Evolutionary conservation across 768 basidiomycete genomes (phyloP), one percentile per base, ranked within the genome.

Genomic region (Xerocomus brunneocitrinus): DNA sequence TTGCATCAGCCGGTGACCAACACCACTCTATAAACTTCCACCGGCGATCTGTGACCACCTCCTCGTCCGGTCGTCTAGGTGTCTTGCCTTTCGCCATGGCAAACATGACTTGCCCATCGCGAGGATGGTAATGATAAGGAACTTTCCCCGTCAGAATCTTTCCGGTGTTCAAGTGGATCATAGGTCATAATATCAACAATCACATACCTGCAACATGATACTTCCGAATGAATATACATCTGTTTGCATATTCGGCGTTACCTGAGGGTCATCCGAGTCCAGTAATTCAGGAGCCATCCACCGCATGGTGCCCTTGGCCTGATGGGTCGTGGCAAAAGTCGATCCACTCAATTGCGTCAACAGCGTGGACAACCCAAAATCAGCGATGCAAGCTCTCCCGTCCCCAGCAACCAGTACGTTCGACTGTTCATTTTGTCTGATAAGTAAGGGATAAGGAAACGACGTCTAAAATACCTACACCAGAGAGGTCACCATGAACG

Each of bases 121-220:
- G 47, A 7, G 38, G 24, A 3, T 27, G 28, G 22, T 25, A 22
- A 28, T 41, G 27, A 36, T 54, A 54, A 13, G 56, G 53, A 14
- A 57, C 13, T 12, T 34, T 30, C 14, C 53, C 43, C 13, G 53
- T 47, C 45, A 50, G 16, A 41, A 50, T 28, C 49, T 47, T 36
- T 6, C 28, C 24, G 8, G n/a, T 16, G 19, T 22, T 32, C 32
- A 32, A 14, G 51, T 47, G 16, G 50, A 31, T 36, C 14, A 35
- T 19, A 24, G 34, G 12, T 24, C 2, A 8, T 14, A 7, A 36
- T 24, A 2, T 30, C 25, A n/a, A 12, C 3, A 22, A 25, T 36
- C 31, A 43, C 56, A 32, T 12, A 57, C 57, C 47, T 56, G 55
- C 9, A 58, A 47, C 57, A 49, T 56, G 28, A 58, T 34, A 27